Base-by-base conservation (phyloP, 768 basidiomycete genomes). In the Russula dissimulans region DNA sequence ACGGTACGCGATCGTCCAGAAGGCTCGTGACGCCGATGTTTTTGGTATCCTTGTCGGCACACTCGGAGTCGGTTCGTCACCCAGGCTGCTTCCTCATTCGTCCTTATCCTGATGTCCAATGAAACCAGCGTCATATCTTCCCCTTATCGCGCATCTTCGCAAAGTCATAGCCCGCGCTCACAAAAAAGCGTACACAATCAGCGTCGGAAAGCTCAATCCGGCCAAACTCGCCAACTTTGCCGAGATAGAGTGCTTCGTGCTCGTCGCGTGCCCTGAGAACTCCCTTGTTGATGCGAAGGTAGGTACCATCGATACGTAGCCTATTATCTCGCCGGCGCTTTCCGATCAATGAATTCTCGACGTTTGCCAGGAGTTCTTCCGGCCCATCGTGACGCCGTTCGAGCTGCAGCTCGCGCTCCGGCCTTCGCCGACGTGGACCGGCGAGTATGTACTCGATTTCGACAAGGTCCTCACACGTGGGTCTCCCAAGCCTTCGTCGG, bases 41-140 rank as follows among this genome's bases (percentile, higher is more conserved):
- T 91, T 97, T 64, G 97, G 95, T 0, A 93, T 98, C 47, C 83
- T 98, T 4, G 89, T 98, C 2, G 95, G 94, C 11, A 97, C 95
- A 1, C 80, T 98, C 14, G 94, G 95, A 46, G 87, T 97, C 34
- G 82, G 89, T 91, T 53, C 60, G 83, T 71, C 44, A 5, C 22
- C 42, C 34, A 36, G 51, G 52, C 44, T 15, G 50, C 36, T 17
- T 52, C 8, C 11, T 42, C 26, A 10, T n/a, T 46, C 59, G 32
- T 51, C 14, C 12, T 41, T 45, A 54, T 51, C 26, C 14, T 57
- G 44, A 61, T 52, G 31, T 18, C 11, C 11, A 36, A n/a, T 45
- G 39, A 34, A 26, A 11, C 36, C 65, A 92, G 89, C 88, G 0
- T 87, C 86, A 0, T 97, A 97, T 65, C 81, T 95, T 0, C 86